Evolutionary conservation across 2,329 filamentous ascomycete species (phyloP), one percentile per base, ranked within the genome.

Genomic region (Orbilia oligospora): DNA sequence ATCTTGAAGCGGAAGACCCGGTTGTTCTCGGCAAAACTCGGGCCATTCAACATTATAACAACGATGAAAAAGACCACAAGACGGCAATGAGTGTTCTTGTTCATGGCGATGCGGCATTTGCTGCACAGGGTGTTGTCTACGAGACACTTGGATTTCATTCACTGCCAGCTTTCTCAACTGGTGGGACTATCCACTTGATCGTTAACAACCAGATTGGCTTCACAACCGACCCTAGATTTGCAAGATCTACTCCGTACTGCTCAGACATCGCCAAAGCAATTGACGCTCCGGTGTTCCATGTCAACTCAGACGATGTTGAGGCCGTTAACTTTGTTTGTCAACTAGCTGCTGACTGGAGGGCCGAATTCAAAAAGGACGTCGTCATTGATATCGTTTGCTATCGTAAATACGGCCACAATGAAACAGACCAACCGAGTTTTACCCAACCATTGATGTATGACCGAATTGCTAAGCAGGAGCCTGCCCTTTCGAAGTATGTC

Each of bases 161-260:
- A 66, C 90, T 99, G 44, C 96, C 96, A 33, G 93, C 92, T 82
- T 99, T 97, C 87, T 97, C 97, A 61, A 98, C 96, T 68, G 96
- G 96, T 83, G 96, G 96, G 84, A 99, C 96, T 75, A 93, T 99
- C 83, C 96, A 99, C 86, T 88, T 99, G 81, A 91, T 99, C 76
- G 95, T 98, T 82, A 99, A 99, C 90, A 99, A 99, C 89, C 96
- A 99, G 88, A 99, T 99, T 85, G 96, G 96, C 85, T 99, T 99
- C 88, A 99, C 96, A 68, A 99, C 96, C 22, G 96, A 99, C 84
- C 96, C 96, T 81, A 93, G 96, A 84, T 99, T 97, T 86, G 92
- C 96, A 82, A 94, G 96, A 82, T 99, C 96, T 20, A 99, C 96
- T 63, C 93, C 96, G 53, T 99, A 99, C 90, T 99, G 96, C 87